Percentiles rank a stretch among this genome's conserved stretches.
phyloP scores from a whole-genome alignment of 83 land plant species.

The Picea abies region DNA sequence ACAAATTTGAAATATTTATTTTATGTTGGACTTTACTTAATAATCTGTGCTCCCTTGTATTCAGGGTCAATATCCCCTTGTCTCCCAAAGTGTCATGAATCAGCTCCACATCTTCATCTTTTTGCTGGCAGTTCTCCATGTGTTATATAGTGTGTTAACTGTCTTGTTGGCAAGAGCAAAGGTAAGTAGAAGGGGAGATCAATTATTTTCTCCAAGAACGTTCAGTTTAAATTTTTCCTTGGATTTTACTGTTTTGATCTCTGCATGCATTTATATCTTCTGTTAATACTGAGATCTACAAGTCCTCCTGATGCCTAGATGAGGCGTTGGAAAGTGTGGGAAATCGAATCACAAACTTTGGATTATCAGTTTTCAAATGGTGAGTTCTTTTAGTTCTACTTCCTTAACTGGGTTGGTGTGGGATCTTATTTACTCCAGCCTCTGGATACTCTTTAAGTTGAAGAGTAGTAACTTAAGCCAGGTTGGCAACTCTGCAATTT shows the following conservation, averaged over 20 bases:
- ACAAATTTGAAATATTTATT: constrained; percentile 34
- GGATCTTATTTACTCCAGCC: no score
- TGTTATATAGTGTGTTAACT: constrained; percentile 17
- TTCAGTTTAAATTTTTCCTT: neutral
- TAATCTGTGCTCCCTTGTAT: neutral
- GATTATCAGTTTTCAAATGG: constrained; percentile 57
- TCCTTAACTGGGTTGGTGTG: neutral
- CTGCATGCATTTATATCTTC: neutral
- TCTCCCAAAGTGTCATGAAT: constrained; percentile 39
- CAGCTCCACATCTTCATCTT: constrained; percentile 36
- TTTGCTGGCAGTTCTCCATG: constrained; percentile 32
- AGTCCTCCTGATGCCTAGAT: constrained; percentile 24
- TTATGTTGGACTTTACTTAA: neutral
- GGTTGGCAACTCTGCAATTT: neutral
- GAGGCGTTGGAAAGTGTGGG: constrained; percentile 55
- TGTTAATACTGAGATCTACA: neutral
- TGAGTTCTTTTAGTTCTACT: neutral
- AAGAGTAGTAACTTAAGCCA: no score
- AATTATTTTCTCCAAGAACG: neutral
- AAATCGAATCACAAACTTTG: constrained; percentile 42
- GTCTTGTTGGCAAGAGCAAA: no score
- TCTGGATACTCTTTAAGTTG: neutral
- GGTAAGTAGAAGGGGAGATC: neutral
- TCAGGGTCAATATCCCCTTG: constrained; percentile 47
- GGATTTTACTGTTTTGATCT: neutral